Conservation (phyloP, 352 stramenopile genomes). For the Globisporangium parvum region DNA sequence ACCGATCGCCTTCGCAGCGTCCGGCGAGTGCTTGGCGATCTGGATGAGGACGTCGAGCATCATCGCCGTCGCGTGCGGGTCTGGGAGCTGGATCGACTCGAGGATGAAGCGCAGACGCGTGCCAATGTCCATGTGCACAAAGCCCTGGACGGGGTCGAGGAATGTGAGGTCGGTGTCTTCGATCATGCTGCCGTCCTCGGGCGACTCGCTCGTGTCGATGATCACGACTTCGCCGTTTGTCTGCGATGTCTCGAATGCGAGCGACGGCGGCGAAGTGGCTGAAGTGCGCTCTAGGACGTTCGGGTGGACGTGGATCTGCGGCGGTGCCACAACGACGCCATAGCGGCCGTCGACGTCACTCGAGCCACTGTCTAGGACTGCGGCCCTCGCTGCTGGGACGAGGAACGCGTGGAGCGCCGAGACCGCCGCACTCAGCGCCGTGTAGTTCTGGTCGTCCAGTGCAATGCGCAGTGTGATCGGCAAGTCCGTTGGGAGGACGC, state of each 20-base stretch:
- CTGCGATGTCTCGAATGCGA: constrained; percentile 8
- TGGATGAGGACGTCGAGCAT: constrained; percentile 52
- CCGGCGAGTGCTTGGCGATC: constrained; percentile 45
- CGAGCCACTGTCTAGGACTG: background rate
- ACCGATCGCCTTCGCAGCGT: constrained; percentile 35
- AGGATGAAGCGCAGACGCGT: constrained; percentile 49
- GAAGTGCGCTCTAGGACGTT: constrained; percentile 12
- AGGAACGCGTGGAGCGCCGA: constrained; percentile 50
- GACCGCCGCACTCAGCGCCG: constrained; percentile 36
- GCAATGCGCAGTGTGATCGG: constrained; percentile 45
- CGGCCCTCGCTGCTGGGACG: constrained; percentile 16
- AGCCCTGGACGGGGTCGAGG: constrained; percentile 49
- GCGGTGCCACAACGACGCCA: constrained; percentile 24
- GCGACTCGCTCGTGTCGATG: constrained; percentile 34
- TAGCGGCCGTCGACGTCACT: constrained; percentile 20
- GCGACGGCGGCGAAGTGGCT: background rate
- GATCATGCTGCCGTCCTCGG: constrained; percentile 31
- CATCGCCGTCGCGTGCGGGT: constrained; percentile 33
- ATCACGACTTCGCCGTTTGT: constrained; percentile 35
- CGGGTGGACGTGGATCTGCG: constrained; percentile 33
- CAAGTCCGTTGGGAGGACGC: constrained; percentile 36
- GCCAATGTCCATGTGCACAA: constrained; percentile 51
- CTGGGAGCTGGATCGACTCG: constrained; percentile 35
- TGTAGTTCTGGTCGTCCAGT: constrained; percentile 65
- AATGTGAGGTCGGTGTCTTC: constrained; percentile 45